Evolutionary conservation across 2,329 filamentous ascomycete genomes (phyloP), one percentile per base, ranked within the genome.

Genomic region (Colletotrichum phormii): DNA sequence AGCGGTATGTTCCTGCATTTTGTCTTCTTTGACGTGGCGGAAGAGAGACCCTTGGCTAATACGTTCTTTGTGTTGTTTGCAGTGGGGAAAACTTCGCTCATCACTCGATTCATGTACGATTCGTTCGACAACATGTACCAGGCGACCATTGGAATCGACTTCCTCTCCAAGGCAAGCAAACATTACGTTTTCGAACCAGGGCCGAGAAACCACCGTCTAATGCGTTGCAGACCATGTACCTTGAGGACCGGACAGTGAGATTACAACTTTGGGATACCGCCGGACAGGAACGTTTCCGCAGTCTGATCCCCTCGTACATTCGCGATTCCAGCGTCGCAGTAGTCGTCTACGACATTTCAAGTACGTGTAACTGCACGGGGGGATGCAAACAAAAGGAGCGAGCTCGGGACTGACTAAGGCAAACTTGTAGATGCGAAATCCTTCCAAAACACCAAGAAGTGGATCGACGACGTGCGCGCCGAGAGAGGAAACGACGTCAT

Each of bases 51-150:
- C 55, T 62, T 54, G 31, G 63, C 71, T 73, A 64, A 73, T 9
- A 31, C 46, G 35, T 12, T 31, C 22, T 60, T 26, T 59, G 37
- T 11, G 18, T 49, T 46, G 4, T n/a, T 42, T 65, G 76, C 82
- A 98, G 97, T 99, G 79, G 97, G 97, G 82, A 99, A 99, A 88
- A 99, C 97, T 37, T 99, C 97, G 75, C 87, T 99, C 79, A 99
- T 99, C 83, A 99, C 97, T 77, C 93, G 97, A 76, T 99, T 99
- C 89, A 99, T 99, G 97, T 99, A 99, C 89, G 97, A 99, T 85
- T 98, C 97, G 60, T 99, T 99, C 88, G 97, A 99, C 88, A 98
- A 97, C 86, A 98, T 96, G 89, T 99, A 99, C 87, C 97, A 99
- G 86, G 97, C 97, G 71, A 99, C 97, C 51, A 98, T 99, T 81